Conservation (phyloP, 2,329 filamentous ascomycete genomes). For the Fusarium marasasianum region DNA sequence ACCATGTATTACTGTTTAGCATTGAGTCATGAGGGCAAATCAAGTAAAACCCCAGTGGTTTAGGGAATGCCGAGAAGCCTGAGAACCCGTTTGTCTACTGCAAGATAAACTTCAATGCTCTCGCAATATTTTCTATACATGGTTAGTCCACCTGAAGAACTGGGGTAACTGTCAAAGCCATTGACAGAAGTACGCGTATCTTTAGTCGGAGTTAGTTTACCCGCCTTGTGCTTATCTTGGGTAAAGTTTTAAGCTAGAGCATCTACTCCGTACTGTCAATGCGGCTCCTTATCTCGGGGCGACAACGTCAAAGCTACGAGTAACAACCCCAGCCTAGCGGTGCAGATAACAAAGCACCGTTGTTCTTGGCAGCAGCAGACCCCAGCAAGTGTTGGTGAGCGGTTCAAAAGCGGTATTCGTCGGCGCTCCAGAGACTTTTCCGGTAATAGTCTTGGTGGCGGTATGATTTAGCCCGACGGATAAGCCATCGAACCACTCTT, state of each 20-base stretch:
- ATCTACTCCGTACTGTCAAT: too few species aligned
- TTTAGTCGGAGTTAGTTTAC: not conserved
- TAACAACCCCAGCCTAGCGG: not conserved
- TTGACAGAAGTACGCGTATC: too few species aligned
- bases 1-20: not conserved
- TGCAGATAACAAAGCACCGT: not conserved
- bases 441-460: not conserved
- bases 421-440: fast-evolving
- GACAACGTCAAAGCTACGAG: not conserved
- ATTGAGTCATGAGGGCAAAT: not conserved
- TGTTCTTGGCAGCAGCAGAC: too few species aligned
- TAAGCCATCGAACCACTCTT: not conserved
- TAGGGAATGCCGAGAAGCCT: not conserved
- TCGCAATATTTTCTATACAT: not conserved
- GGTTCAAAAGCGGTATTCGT: not conserved
- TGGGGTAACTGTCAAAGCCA: not conserved
- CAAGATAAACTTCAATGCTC: not conserved
- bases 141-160: not conserved
- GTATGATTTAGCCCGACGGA: not conserved
- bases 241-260: too few species aligned
- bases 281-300: not conserved
- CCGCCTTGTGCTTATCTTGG: not conserved
- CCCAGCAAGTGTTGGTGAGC: not conserved
- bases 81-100: too few species aligned
- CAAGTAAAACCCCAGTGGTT: not conserved